Base-by-base conservation (phyloP, 2,329 filamentous ascomycete genomes). In the Alternaria panax region DNA sequence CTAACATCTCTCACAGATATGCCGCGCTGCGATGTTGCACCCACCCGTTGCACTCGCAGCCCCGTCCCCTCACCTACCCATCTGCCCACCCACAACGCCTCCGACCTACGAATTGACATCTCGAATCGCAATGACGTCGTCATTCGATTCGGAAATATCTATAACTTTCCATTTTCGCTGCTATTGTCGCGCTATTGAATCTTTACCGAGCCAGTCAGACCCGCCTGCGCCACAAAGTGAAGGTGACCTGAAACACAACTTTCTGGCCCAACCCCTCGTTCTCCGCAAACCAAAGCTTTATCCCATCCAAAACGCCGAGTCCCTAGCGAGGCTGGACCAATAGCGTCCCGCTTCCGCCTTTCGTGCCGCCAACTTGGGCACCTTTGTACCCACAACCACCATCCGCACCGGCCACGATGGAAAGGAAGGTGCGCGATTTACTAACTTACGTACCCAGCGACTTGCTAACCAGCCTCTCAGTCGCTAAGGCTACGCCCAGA, bases 401-500 rank as follows among this genome's bases (percentile, higher is more conserved):
- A 42, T 14, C 5, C 34, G 34, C 46, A 28, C 28, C 27, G 20
- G 40, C 27, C 25, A 46, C 34, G 41, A 40, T 48, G 36, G 27
- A 40, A 34, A 41, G 30, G 18, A 48, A 45, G 9, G 36, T 56
- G 47, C 47, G 47, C 18, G 36, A 45, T 34, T 41, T 51, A 25
- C n/a, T 27, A 16, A n/a, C 11, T n/a, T 20, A 9, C 42, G 30
- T 27, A 32, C 7, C 45, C 22, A 40, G 16, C 32, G 18, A 14
- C 24, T 14, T n/a, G 12, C 46, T 47, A 22, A 45, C 30, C 46
- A 54, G 28, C 53, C 53, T 51, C 47, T 14, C 18, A 4, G 20
- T 50, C 36, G 55, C 48, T 54, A 51, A 61, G 40, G 32, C 41
- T 18, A 38, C 20, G 27, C 51, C 51, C 41, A 59, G 56, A 24